Evolutionary conservation across 768 basidiomycete species (phyloP).

Genomic region (Serpula lacrymans): DNA sequence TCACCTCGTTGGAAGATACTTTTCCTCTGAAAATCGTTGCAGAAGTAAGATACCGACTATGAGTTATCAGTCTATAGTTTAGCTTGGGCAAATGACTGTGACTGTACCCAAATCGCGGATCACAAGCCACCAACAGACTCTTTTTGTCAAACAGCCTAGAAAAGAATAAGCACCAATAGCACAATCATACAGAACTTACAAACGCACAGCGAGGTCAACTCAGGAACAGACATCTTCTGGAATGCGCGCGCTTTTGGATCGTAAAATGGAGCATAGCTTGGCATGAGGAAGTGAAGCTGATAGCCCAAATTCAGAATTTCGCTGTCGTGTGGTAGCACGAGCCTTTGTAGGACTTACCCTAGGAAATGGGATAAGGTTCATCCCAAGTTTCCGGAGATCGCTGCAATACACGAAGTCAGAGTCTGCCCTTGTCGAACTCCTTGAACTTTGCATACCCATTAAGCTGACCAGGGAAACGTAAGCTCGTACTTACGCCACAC

Average conservation of each 20-base stretch:
- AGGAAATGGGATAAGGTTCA: constrained; percentile 97
- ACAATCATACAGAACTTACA: neutral
- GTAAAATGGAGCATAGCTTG: constrained; percentile 89
- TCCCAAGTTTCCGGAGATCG: constrained; percentile 84
- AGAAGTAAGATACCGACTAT: constrained; percentile 80
- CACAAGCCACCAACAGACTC: constrained; percentile 79
- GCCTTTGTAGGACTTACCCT: constrained; percentile 62
- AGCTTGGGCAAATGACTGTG: neutral
- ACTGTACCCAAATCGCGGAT: constrained; percentile 71
- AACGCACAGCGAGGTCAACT: constrained; percentile 72
- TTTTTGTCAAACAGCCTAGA: constrained; percentile 73
- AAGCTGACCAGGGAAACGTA: constrained; percentile 91
- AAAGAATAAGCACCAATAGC: constrained; percentile 1
- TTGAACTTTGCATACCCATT: constrained; percentile 62
- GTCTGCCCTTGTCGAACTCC: no score
- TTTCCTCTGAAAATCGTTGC: constrained; percentile 86
- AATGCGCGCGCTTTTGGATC: constrained; percentile 62
- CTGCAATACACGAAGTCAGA: constrained; percentile 42
- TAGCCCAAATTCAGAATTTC: constrained; percentile 1
- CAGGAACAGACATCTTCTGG: constrained; percentile 57
- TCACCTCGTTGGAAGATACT: constrained; percentile 75
- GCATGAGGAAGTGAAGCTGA: constrained; percentile 94
- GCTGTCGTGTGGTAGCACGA: no score
- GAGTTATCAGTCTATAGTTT: constrained; percentile 3
- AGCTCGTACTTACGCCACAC: constrained; percentile 90